Evolutionary conservation across 2,329 filamentous ascomycete genomes (phyloP).

Genomic region (Pseudogymnoascus destructans): DNA sequence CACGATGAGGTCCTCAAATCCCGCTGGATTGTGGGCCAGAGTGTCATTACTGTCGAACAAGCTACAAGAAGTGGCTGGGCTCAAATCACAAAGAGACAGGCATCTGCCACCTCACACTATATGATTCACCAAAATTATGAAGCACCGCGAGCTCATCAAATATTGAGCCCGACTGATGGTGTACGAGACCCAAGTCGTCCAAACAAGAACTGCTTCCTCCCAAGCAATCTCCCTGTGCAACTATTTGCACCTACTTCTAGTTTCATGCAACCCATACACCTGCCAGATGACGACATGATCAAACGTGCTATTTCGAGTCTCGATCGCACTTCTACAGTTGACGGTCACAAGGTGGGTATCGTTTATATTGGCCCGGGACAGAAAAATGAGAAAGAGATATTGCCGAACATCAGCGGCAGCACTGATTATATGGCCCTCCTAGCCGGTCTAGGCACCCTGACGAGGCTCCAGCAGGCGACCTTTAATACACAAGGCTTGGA

Average conservation of each 20-base stretch:
- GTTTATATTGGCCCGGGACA: slow-evolving; percentile 87
- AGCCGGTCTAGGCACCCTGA: slow-evolving; percentile 66
- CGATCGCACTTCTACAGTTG: slow-evolving; percentile 78
- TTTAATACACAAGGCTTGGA: slow-evolving; percentile 94
- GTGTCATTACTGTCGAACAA: slow-evolving; percentile 62
- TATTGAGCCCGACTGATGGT: slow-evolving; percentile 34
- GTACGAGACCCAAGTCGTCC: slow-evolving; percentile 37
- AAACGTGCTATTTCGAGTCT: slow-evolving; percentile 63
- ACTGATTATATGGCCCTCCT: slow-evolving; percentile 81
- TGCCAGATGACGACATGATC: slow-evolving; percentile 47
- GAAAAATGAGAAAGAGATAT: slow-evolving; percentile 66
- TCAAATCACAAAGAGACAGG: slow-evolving; percentile 57
- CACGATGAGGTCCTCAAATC: slow-evolving; percentile 56
- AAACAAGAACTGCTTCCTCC: slow-evolving; percentile 49
- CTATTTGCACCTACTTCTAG: slow-evolving; percentile 37
- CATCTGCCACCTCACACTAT: slow-evolving; percentile 47
- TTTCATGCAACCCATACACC: slow-evolving; percentile 56
- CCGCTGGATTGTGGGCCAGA: slow-evolving; percentile 61
- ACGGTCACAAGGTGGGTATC: slow-evolving; percentile 90
- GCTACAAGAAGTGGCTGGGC: slow-evolving; percentile 53
- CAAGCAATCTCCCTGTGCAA: slow-evolving; percentile 60
- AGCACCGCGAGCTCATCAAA: slow-evolving; percentile 44
- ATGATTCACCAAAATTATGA: slow-evolving; percentile 44
- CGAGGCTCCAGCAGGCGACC: slow-evolving; percentile 64
- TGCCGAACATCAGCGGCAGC: slow-evolving; percentile 76